Percentiles rank a stretch among this genome's conserved stretches.
Evolutionary conservation across 108 stramenopile species (phyloP).

Genomic region (Skeletonema potamos): DNA sequence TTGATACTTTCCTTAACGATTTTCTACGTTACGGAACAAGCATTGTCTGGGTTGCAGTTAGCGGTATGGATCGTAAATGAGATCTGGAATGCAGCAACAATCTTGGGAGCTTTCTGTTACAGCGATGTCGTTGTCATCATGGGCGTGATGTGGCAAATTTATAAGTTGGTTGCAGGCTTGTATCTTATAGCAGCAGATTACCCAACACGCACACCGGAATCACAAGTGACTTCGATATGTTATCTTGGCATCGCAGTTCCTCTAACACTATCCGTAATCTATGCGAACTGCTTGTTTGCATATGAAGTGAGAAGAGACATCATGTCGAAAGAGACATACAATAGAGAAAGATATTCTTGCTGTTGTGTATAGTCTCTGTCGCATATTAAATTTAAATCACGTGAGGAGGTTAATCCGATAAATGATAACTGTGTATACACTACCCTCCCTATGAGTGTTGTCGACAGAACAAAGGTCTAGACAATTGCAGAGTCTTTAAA

Average conservation of each 20-base stretch:
- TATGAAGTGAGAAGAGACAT: not conserved
- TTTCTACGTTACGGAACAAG: no score
- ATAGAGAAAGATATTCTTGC: not conserved
- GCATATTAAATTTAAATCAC: no score
- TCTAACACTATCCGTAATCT: not conserved
- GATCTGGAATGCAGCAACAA: not conserved
- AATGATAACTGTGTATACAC: no score
- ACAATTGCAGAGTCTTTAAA: no score
- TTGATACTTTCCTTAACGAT: no score
- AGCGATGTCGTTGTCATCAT: not conserved
- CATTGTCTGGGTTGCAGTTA: not conserved
- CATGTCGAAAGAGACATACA: not conserved
- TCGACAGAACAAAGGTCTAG: no score
- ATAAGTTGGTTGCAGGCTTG: not conserved
- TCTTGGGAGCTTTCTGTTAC: not conserved
- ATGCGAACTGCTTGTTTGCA: not conserved
- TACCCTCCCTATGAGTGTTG: no score
- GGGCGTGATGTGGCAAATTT: not conserved
- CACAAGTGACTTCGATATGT: not conserved
- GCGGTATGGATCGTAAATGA: not conserved
- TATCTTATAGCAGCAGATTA: not conserved
- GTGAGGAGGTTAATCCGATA: no score
- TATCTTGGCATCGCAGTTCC: not conserved
- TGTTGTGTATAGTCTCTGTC: no score
- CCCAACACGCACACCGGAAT: not conserved